Conservation (phyloP, 352 stramenopile species). For the Pythium apleroticum region DNA sequence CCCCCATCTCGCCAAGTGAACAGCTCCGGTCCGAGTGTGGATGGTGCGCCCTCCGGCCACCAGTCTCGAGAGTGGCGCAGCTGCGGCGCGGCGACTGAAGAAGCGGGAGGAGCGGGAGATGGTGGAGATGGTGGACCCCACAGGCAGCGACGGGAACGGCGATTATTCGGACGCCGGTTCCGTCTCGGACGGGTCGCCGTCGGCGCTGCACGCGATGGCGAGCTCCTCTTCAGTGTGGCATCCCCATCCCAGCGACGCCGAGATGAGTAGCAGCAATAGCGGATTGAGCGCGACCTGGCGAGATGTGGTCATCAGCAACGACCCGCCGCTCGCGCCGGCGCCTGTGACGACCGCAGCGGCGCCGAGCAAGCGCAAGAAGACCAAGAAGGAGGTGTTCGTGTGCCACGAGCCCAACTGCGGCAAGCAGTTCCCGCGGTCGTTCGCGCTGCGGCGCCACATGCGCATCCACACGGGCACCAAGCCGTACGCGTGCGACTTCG, state of each 20-base stretch:
- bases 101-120: constrained; percentile 30
- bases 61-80: constrained; percentile 19
- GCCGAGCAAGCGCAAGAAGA: constrained; percentile 39
- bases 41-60: constrained; percentile 17
- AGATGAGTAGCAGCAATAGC: constrained; percentile 16
- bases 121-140: constrained; percentile 4
- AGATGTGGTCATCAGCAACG: constrained; percentile 24
- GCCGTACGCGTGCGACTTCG: constrained; percentile 77
- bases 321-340: not conserved
- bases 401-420: constrained; percentile 78
- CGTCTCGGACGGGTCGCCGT: constrained; percentile 2
- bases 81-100: constrained; percentile 23
- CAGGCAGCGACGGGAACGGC: constrained; percentile 5
- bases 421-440: constrained; percentile 84
- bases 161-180: not conserved
- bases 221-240: constrained; percentile 17
- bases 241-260: constrained; percentile 12
- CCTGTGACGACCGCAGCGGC: not conserved
- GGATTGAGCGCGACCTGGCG: constrained; percentile 18
- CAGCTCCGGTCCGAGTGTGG: not conserved
- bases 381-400: constrained; percentile 63
- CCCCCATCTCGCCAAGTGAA: constrained; percentile 21
- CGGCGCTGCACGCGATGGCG: constrained; percentile 7
- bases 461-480: constrained; percentile 85
- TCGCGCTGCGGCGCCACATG: constrained; percentile 81